Percentiles rank a stretch among this genome's conserved stretches.
phyloP scores from a whole-genome alignment of 192 early-diverging fungal genomes.

The Backusella macrospora region DNA sequence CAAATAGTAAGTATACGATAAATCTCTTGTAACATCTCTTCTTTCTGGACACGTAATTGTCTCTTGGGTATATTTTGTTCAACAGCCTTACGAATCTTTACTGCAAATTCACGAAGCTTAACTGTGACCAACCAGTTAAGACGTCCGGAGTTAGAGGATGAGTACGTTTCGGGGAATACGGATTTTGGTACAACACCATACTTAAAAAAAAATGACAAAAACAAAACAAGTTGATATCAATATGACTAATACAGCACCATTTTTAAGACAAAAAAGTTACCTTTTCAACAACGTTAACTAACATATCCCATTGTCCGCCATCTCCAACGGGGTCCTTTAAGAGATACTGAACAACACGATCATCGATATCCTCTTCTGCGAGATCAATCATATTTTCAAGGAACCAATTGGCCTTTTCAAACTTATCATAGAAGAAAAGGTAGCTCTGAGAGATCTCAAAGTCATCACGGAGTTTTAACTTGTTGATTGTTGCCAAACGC shows the following conservation, averaged over 20 bases:
- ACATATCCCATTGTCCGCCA: conserved; percentile 84
- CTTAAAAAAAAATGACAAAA: neutral
- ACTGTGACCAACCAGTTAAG: conserved; percentile 67
- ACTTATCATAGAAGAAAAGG: conserved; percentile 71
- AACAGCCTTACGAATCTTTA: conserved; percentile 49
- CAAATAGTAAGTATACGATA: conserved; percentile 71
- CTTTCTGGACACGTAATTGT: conserved; percentile 56
- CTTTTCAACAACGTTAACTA: conserved; percentile 74
- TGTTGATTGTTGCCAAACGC: conserved; percentile 58
- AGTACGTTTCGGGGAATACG: conserved; percentile 67
- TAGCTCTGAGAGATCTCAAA: conserved; percentile 81
- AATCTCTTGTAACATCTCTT: conserved; percentile 64
- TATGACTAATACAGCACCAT: neutral
- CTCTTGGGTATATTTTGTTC: conserved; percentile 43
- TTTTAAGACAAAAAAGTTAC: conserved; percentile 18
- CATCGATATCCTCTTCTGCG: conserved; percentile 62
- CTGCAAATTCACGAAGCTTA: conserved; percentile 73
- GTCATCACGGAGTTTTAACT: conserved; percentile 68
- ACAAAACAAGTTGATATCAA: neutral
- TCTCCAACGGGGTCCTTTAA: conserved; percentile 67
- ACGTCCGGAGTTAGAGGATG: conserved; percentile 62
- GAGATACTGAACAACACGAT: conserved; percentile 72
- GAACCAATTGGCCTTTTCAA: conserved; percentile 86
- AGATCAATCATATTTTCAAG: conserved; percentile 75
- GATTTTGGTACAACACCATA: conserved; percentile 78